These are phyloP conservation scores for Chondrostereum purpureum DNA, from an alignment of 1,284 basidiomycete genomes.

Conservation along the genomic window DNA sequence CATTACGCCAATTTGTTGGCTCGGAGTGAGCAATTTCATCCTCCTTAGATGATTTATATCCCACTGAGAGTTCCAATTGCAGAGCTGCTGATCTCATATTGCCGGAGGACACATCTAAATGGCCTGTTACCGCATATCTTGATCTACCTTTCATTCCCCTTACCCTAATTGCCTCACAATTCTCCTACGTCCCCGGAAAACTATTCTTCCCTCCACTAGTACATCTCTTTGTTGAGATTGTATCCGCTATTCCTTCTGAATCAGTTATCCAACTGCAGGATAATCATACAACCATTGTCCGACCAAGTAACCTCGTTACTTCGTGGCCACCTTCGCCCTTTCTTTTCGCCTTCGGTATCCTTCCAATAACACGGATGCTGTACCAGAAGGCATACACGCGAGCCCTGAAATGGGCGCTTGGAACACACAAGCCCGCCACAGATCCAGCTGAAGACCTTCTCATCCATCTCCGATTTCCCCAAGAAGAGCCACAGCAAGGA, in stretches of 20 bases:
- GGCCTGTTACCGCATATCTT: constrained; percentile 66
- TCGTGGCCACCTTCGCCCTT: background rate
- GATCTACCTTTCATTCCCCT: constrained; percentile 62
- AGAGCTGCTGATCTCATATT: constrained; percentile 58
- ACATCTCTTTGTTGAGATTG: constrained; percentile 45
- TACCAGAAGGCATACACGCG: background rate
- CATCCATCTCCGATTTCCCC: constrained; percentile 1
- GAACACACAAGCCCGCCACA: background rate
- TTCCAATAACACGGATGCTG: background rate
- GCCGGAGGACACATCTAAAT: constrained; percentile 56
- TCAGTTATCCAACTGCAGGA: background rate
- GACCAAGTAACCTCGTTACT: background rate
- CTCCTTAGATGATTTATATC: too few species aligned
- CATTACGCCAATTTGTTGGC: constrained; percentile 63
- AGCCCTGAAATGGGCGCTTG: background rate
- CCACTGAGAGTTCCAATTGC: constrained; percentile 2
- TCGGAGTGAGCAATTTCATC: constrained; percentile 40
- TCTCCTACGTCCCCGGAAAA: constrained; percentile 36
- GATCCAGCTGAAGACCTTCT: background rate
- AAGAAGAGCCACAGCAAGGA: constrained; percentile 9
- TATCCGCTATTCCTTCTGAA: constrained; percentile 37
- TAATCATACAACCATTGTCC: background rate
- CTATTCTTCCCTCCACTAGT: constrained; percentile 42
- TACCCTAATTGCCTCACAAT: constrained; percentile 44
- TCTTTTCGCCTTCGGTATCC: background rate